Conservation (phyloP, 495 filamentous ascomycete species). For the Patellaria atrata region DNA sequence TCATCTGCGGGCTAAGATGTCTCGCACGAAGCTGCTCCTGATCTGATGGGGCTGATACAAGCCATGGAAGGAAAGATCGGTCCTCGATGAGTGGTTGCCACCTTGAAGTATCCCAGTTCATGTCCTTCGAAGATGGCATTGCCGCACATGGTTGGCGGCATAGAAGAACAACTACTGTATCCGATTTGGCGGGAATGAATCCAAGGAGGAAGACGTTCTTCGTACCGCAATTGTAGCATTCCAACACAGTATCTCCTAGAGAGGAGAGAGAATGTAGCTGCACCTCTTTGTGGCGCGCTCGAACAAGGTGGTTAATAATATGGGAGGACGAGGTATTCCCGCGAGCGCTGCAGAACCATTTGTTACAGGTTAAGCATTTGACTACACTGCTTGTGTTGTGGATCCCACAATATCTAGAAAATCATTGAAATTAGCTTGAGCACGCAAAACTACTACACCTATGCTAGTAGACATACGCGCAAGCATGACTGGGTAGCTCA, state of each 20-base stretch:
- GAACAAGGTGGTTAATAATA: conserved; percentile 95
- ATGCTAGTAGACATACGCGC: conserved; percentile 54
- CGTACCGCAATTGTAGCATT: conserved; percentile 98
- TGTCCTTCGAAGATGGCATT: conserved; percentile 93
- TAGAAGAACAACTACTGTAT: conserved; percentile 92
- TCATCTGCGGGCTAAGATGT: conserved; percentile 88
- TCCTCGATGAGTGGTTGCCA: conserved; percentile 98
- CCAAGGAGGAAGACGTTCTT: conserved; percentile 99
- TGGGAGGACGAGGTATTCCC: conserved; percentile 95
- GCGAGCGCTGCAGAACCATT: conserved; percentile 98
- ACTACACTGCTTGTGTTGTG: conserved; percentile 91
- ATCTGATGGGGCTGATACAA: conserved; percentile 78
- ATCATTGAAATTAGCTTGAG: conserved; percentile 8
- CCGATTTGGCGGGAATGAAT: conserved; percentile 98
- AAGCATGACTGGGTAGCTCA: conserved; percentile 87
- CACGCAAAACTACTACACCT: background rate
- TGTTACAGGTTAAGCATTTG: conserved; percentile 87
- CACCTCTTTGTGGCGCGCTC: conserved; percentile 96
- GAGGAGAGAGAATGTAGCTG: conserved; percentile 88
- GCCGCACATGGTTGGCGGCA: conserved; percentile 94
- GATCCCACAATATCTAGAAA: conserved; percentile 81
- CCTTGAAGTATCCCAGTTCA: conserved; percentile 98
- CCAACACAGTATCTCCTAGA: conserved; percentile 91
- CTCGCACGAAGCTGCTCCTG: conserved; percentile 91
- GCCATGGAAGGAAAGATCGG: conserved; percentile 87